Conservation (phyloP, 2,329 filamentous ascomycete genomes). For the Apiospora hydei region DNA sequence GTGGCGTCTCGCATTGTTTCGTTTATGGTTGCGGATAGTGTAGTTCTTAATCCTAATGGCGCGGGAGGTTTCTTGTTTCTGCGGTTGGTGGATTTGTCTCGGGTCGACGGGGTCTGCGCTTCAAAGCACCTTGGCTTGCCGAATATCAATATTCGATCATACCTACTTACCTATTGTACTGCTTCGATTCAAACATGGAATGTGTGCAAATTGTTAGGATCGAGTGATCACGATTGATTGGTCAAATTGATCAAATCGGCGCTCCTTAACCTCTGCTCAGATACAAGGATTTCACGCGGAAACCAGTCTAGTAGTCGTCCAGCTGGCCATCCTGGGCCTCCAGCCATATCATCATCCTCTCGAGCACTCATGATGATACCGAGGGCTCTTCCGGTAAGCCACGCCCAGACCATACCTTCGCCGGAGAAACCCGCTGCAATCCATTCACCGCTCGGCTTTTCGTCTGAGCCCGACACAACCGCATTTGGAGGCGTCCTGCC, state of each 20-base stretch:
- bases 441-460: slow-evolving; percentile 48
- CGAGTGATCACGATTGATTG: too few species aligned
- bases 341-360: slow-evolving; percentile 41
- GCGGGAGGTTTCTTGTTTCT: background rate
- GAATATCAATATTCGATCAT: background rate
- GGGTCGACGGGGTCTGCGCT: background rate
- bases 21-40: background rate
- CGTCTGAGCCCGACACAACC: background rate
- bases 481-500: slow-evolving; percentile 30
- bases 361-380: slow-evolving; percentile 54
- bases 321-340: slow-evolving; percentile 44
- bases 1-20: background rate
- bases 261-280: slow-evolving; percentile 44
- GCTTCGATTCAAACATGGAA: background rate
- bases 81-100: background rate
- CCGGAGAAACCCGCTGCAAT: slow-evolving; percentile 59
- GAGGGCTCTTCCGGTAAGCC: slow-evolving; percentile 57
- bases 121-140: background rate
- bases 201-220: background rate
- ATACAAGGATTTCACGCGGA: slow-evolving; percentile 45
- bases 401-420: slow-evolving; percentile 62
- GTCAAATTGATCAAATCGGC: slow-evolving; percentile 46
- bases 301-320: slow-evolving; percentile 51
- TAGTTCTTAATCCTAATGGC: background rate
- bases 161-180: background rate